phyloP scores from a whole-genome alignment of 768 basidiomycete genomes.

The Xanthoconium purpureum region DNA sequence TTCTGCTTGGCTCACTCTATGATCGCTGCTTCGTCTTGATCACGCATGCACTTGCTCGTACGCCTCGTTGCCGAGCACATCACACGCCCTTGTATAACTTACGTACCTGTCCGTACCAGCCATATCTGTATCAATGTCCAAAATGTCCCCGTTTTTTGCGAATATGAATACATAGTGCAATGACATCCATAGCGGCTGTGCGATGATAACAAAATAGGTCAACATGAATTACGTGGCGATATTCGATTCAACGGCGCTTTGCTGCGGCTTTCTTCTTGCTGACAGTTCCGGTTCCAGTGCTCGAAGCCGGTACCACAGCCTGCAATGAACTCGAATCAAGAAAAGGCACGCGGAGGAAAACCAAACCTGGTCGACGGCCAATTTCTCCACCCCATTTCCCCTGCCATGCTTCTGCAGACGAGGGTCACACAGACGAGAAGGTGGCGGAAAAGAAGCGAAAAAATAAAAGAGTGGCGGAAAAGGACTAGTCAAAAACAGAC shows the following conservation, averaged over 20 bases:
- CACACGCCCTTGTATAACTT: conserved; percentile 16
- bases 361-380: conserved; percentile 24
- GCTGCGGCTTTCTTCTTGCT: conserved; percentile 20
- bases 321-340: conserved; percentile 6
- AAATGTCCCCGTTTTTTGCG: background rate
- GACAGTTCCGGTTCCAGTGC: background rate
- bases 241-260: conserved; percentile 23
- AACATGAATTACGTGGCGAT: background rate
- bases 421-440: background rate
- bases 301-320: background rate
- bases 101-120: conserved; percentile 6
- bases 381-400: conserved; percentile 11
- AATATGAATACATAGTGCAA: background rate
- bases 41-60: background rate
- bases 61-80: conserved; percentile 1
- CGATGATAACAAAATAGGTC: background rate
- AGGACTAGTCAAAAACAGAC: background rate
- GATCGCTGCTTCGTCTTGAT: background rate
- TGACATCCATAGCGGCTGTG: background rate
- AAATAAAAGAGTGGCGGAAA: background rate
- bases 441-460: background rate
- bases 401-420: conserved; percentile 25
- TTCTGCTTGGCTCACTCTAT: conserved; percentile 2
- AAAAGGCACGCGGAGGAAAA: background rate
- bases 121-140: conserved; percentile 23